Base-by-base conservation (phyloP, 805 yeast genomes). In the Teunomyces stri region DNA sequence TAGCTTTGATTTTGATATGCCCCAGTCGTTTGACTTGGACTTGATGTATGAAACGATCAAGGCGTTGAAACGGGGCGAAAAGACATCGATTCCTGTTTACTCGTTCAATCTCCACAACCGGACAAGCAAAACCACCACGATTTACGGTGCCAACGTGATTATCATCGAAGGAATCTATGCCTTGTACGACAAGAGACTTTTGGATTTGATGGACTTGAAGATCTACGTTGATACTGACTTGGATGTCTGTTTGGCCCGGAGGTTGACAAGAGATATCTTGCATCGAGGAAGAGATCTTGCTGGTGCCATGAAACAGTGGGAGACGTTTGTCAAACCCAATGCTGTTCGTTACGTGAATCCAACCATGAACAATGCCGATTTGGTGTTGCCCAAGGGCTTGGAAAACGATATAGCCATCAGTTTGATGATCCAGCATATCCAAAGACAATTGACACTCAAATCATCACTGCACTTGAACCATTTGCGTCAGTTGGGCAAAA, bases 81-180 rank as follows among this genome's bases (percentile, higher is more conserved):
- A 69, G 51, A 69, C 72, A 0, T 64, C 60, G 34, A 69, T 73
- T 20, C 78, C 77, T 1, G 69, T 70, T 9, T 73, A 73, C 51
- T 94, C 57, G 84, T 97, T 20, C 77, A 81, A 36, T 77, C 84
- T 66, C 76, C 97, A 48, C 85, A 89, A 70, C 66, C 72, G 51
- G 60, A 82, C 92, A 1, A 79, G 75, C 35, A 82, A 85, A 59
- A 74, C 75, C n/a, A 72, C 84, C 42, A 83, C 91, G 3, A 81
- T 94, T 15, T 91, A 90, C 59, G 98, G 97, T 1, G 97, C 97
- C 12, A 90, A 90, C 62, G 96, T 94, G 16, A 87, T 94, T 45
- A 85, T 94, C 5, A 70, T 94, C 33, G 99, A 94, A 65, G 99
- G 99, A 1, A 82, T 94, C 3, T 89, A 87, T 61, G 89, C 96